Evolutionary conservation across 208 protist genomes (phyloP), one percentile per base, ranked within the genome.

Genomic region (Crithidia fasciculata): DNA sequence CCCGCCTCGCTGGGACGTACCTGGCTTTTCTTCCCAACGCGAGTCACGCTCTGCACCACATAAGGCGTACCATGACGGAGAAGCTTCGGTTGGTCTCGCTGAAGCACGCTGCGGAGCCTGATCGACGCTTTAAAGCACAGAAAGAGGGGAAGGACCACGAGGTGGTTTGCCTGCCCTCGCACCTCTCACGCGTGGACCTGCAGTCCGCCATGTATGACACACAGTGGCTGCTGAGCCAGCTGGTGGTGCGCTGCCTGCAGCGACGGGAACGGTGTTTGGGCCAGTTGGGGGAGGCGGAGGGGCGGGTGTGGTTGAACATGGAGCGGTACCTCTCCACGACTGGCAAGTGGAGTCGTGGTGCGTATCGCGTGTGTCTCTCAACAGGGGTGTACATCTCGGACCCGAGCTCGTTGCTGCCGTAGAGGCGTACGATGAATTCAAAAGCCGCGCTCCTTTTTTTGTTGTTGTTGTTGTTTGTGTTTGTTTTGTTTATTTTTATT

Each of bases 151-250:
- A 56, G 0, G 74, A 80, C 45, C 55, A 59, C n/a, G 68, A 80
- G 57, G 73, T 81, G 18, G 68, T 75, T n/a, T 81, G 81, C 52
- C 12, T 86, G 43, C 63, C 77, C 3, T 83, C 81, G 4, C 40
- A 71, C 40, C 50, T 72, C 9, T 18, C 53, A n/a, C 77, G 66
- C 15, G 73, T 73, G 10, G 61, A 56, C 36, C 28, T 49, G 13
- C 53, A 68, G 18, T 61, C 81, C 0, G 43, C 74, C 16, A 56
- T 86, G 77, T 86, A 78, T 61, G 28, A 39, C 41, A 87, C 76
- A 13, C 62, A 78, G 54, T 83, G 82, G 82, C 67, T 83, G 49
- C 57, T 82, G 8, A 50, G 12, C 2, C 28, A 75, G 37, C 59
- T 83, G 8, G 67, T 44, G n/a, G 9, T 72, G 39, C 74, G 75